Evolutionary conservation across 768 basidiomycete genomes (phyloP), one percentile per base, ranked within the genome.

Genomic region (Termitomyces sp.): DNA sequence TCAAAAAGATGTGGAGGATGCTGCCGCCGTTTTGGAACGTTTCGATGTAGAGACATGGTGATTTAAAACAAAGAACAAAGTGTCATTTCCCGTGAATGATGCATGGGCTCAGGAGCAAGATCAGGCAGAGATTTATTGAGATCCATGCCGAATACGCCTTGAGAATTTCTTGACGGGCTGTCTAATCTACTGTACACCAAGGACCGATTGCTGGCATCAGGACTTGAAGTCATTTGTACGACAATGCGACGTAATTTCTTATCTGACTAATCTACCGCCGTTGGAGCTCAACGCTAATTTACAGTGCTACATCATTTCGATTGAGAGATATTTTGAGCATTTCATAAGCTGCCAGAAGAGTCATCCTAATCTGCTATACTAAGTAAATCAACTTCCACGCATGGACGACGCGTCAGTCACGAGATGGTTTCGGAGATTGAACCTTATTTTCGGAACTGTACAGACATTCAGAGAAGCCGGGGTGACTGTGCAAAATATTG

Each of bases 1-100:
- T 9, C 97, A 98, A 71, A 98, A 98, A 69, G 96, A 98, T 65
- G 97, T 96, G 0, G 92, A 92, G 59, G 94, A 98, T 62, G 80
- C 90, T 3, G 83, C 82, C 58, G 66, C 77, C 10, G 78, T 88
- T 32, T 69, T 98, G 45, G 91, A 93, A 60, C 83, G 97, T 15
- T 99, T 98, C 67, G 87, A 92, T 54, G 69, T 68, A 5, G 89
- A 92, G 61, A 62, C 76, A 26, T 91, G 90, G 90, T 93, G 67
- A 70, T 55, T 32, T 38, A 51, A 5, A 37, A 38, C 8, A 28
- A 28, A 28, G 9, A 37, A 38, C 8, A 28, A 28, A 28, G 5
- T 28, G 28, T 5, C 9, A 10, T 32, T 9, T 2, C 9, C 10
- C 10, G 30, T 10, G 30, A 32, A 32, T 32, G 30, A 32, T 32